A percentile compares a stretch with the other conserved stretches of the same genome.
These are phyloP conservation scores for Cladochytrium tenue DNA, from an alignment of 371 early-diverging fungal species.

Conservation along the genomic window DNA sequence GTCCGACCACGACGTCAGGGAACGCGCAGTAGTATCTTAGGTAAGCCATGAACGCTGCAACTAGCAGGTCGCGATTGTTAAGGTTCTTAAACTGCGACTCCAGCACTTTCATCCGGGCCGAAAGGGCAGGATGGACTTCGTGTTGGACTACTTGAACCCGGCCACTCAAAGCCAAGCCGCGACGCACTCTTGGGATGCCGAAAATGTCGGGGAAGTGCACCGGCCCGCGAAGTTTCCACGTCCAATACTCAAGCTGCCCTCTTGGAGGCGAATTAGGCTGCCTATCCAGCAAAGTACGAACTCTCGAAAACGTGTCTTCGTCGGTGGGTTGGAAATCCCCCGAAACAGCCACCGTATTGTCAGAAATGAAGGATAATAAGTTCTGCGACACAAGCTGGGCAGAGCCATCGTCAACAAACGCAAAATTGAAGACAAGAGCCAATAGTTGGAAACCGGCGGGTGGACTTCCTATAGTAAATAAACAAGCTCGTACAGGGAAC, in stretches of 20 bases:
- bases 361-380: not conserved
- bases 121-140: not conserved
- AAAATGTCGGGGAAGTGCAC: not conserved
- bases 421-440: not conserved
- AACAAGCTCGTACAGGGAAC: not conserved
- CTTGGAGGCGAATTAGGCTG: not conserved
- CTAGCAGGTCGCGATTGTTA: not conserved
- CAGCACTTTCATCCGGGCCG: not conserved
- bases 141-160: not conserved
- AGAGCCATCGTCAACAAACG: not conserved
- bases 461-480: not conserved
- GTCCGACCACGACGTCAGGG: not conserved
- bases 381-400: not conserved
- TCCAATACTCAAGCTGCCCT: not conserved
- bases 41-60: not conserved
- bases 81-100: not conserved
- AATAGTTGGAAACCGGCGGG: not conserved
- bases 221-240: not conserved
- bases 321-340: too few species aligned
- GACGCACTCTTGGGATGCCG: not conserved
- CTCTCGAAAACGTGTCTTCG: not conserved
- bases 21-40: not conserved
- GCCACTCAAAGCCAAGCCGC: not conserved
- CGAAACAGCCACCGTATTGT: too few species aligned
- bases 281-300: not conserved